These are phyloP conservation scores for Chrysanthemum makinoi DNA, from an alignment of 129 eudicot species.

Conservation along the genomic window DNA sequence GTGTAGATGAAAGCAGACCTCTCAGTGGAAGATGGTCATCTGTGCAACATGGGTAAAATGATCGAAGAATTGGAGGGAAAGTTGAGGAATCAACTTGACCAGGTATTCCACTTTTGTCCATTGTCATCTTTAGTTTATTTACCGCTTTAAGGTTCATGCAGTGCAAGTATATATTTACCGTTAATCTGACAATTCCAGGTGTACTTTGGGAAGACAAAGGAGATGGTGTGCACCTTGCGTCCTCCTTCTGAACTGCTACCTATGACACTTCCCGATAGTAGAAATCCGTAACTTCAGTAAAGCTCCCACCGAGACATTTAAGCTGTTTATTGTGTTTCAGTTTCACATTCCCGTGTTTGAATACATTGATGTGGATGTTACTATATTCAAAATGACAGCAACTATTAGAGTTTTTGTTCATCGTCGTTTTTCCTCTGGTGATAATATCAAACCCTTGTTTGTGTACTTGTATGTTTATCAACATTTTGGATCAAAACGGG, in stretches of 20 bases:
- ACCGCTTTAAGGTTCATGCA: neutral
- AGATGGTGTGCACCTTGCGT: conserved; percentile 93
- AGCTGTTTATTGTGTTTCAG: conserved; percentile 10
- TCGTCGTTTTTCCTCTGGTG: neutral
- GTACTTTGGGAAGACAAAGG: conserved; percentile 97
- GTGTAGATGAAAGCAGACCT: conserved; percentile 81
- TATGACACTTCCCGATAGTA: conserved; percentile 57
- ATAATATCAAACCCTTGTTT: neutral
- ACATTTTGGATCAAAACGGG: too few species aligned
- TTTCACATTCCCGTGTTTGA: neutral
- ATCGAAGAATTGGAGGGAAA: conserved; percentile 97
- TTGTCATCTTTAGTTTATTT: neutral
- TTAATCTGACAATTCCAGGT: conserved; percentile 47
- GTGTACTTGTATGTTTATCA: too few species aligned
- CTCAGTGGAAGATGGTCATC: conserved; percentile 81
- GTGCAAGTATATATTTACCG: neutral
- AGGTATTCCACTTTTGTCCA: conserved; percentile 44
- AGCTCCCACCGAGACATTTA: neutral
- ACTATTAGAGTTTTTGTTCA: conserved; percentile 3
- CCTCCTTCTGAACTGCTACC: conserved; percentile 75
- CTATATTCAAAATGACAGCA: conserved; percentile 3
- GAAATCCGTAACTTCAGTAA: conserved; percentile 26
- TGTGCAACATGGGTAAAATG: conserved; percentile 99
- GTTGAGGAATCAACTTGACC: conserved; percentile 88
- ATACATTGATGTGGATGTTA: conserved; percentile 2